Evolutionary conservation across 2,329 filamentous ascomycete species (phyloP), one percentile per base, ranked within the genome.

Genomic region (Lachnellula hyalina): DNA sequence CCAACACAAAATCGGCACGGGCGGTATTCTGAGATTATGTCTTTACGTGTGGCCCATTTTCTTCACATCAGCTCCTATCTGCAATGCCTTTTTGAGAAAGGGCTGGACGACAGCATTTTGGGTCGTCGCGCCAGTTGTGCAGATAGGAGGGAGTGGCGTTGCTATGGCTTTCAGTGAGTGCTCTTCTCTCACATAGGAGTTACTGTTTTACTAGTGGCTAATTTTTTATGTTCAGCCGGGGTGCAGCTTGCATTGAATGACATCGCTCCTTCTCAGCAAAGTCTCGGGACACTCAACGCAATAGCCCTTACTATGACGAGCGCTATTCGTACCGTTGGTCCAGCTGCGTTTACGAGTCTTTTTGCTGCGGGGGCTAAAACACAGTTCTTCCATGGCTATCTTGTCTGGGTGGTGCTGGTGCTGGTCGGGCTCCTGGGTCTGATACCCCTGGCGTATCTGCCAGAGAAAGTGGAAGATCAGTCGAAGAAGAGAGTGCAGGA

Each of bases 231-330:
- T 2, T 88, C 87, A 65, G 91, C 86, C 0, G 84, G 77, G 1
- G 78, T 85, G 0, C 87, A 92, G 73, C 81, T 93, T 8, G 83
- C 83, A 0, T 66, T 93, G 34, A 93, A 93, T 68, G 87, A 92
- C 55, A 81, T 87, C 2, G 78, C 84, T 0, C 89, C 89, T 0
- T 82, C 77, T 9, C 78, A 82, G 1, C 74, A 76, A 42, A 79
- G 83, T 0, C 73, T 93, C 9, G 88, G 85, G 0, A 90, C 83
- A 0, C 72, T 94, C 28, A 93, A 93, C 62, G 85, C 85, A 0
- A 63, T 90, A 1, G 79, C 82, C 0, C 73, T 93, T 54, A 86
- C 86, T 0, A 64, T 83, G 0, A 71, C 75, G 0, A 84, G 83
- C 59, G 84, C 74, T 0, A 73, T 89, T 32, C 76, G 89, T 14